Conservation (phyloP, 2,329 filamentous ascomycete genomes). For the Pseudogymnoascus sp. region DNA sequence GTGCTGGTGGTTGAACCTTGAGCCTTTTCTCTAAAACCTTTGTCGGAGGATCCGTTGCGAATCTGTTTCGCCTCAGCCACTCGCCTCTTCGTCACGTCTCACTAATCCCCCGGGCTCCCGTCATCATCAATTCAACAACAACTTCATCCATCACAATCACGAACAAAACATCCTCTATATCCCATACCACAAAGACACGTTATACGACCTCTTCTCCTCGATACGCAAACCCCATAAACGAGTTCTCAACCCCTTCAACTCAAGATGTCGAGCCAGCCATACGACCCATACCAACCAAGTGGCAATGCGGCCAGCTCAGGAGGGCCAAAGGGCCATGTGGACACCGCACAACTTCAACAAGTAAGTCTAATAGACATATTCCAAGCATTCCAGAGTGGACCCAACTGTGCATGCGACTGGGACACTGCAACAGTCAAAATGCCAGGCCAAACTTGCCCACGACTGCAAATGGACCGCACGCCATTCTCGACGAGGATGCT, state of each 20-base stretch:
- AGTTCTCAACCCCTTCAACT: background rate
- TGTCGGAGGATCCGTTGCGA: constrained; percentile 6
- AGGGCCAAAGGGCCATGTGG: constrained; percentile 41
- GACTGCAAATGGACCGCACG: background rate
- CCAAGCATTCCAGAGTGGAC: background rate
- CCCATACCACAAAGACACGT: background rate
- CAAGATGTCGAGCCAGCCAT: constrained; percentile 39
- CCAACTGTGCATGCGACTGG: background rate
- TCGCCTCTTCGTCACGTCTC: constrained; percentile 5
- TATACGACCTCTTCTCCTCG: background rate
- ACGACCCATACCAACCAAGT: constrained; percentile 83
- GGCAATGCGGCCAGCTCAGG: constrained; percentile 43
- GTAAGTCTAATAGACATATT: background rate
- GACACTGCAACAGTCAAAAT: background rate
- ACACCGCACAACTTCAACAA: constrained; percentile 24
- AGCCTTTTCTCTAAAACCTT: background rate
- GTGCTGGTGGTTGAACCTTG: background rate
- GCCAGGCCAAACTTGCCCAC: background rate
- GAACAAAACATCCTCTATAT: constrained; percentile 19
- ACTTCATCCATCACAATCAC: constrained; percentile 8
- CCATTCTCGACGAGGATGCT: background rate
- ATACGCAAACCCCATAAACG: background rate
- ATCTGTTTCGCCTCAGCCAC: constrained; percentile 9
- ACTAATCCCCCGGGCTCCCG: background rate
- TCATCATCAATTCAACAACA: background rate